phyloP scores from a whole-genome alignment of 805 yeast genomes.

The Nakazawaea sp. region DNA sequence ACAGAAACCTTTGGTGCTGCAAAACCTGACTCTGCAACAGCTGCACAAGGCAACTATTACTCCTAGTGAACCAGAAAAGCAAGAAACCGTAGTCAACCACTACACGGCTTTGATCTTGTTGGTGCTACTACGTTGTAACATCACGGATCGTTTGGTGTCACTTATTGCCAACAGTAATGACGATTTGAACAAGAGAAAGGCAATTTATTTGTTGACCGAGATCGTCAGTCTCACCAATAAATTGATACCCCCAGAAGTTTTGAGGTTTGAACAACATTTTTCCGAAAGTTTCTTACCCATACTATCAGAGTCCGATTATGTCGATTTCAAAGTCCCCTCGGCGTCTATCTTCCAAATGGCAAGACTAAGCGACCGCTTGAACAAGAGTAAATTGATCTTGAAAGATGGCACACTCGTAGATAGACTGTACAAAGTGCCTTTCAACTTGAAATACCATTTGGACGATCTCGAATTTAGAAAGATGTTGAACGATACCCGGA shows the following conservation, averaged over 20 bases:
- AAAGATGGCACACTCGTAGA: slow-evolving; percentile 15
- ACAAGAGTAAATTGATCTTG: slow-evolving; percentile 25
- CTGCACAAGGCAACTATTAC: slow-evolving; percentile 5
- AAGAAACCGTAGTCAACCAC: slow-evolving; percentile 46
- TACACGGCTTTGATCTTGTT: slow-evolving; percentile 55
- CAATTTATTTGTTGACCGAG: slow-evolving; percentile 59
- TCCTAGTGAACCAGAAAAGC: slow-evolving; percentile 28
- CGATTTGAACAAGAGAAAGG: slow-evolving; percentile 44
- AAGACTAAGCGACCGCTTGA: slow-evolving; percentile 29
- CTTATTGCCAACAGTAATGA: slow-evolving; percentile 36
- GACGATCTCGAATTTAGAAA: slow-evolving; percentile 67
- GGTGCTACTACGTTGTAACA: slow-evolving; percentile 47
- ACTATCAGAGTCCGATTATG: slow-evolving; percentile 3
- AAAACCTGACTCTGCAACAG: slow-evolving; percentile 4
- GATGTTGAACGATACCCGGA: slow-evolving; percentile 60
- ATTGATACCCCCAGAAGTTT: slow-evolving; percentile 44
- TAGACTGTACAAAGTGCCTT: slow-evolving; percentile 5
- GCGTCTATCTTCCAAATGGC: slow-evolving; percentile 43
- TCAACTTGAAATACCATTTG: slow-evolving; percentile 1
- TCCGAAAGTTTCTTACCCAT: slow-evolving; percentile 4
- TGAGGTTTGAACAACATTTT: slow-evolving; percentile 13
- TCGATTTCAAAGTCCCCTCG: slow-evolving; percentile 18
- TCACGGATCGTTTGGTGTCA: slow-evolving; percentile 39
- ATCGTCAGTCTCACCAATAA: slow-evolving; percentile 46
- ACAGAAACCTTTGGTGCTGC: neutral